phyloP scores from a whole-genome alignment of 202 grass and related monocot species.

The Tripidium arundinaceum region DNA sequence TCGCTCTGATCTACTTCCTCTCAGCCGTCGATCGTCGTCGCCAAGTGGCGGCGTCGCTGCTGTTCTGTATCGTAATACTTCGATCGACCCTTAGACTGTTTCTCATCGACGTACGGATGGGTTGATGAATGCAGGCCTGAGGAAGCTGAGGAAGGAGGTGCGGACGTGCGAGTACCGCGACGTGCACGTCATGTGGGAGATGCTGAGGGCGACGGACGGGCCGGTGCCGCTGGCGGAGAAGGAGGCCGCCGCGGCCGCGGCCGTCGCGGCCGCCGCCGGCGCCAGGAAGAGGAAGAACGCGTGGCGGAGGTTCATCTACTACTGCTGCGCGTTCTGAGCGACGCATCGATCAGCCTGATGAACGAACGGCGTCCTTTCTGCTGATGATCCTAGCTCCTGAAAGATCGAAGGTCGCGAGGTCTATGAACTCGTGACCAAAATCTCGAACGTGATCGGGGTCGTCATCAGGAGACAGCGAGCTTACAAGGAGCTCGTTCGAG shows the following conservation, averaged over 20 bases:
- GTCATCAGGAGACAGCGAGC: neutral
- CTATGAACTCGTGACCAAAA: neutral
- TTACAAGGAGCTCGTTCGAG: neutral
- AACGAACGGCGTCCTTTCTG: neutral
- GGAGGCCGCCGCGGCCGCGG: conserved; percentile 25
- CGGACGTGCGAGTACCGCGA: conserved; percentile 87
- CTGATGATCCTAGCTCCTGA: neutral
- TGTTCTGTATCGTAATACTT: neutral
- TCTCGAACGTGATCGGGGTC: neutral
- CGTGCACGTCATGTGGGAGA: conserved; percentile 92
- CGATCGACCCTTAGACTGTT: no score
- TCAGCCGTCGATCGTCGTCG: neutral
- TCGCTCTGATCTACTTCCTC: neutral
- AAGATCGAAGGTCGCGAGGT: neutral
- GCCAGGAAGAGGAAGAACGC: conserved; percentile 43
- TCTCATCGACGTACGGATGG: neutral
- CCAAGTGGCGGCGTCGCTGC: neutral
- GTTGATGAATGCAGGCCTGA: conserved; percentile 40
- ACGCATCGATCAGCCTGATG: neutral
- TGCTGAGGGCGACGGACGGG: conserved; percentile 51
- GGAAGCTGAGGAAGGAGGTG: conserved; percentile 84
- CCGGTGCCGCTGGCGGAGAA: conserved; percentile 39
- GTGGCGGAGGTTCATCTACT: conserved; percentile 45
- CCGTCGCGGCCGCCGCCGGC: conserved; percentile 37
- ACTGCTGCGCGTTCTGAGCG: conserved; percentile 63